Conservation (phyloP, 257 asterid genomes). For the Salvia miltiorrhiza region DNA sequence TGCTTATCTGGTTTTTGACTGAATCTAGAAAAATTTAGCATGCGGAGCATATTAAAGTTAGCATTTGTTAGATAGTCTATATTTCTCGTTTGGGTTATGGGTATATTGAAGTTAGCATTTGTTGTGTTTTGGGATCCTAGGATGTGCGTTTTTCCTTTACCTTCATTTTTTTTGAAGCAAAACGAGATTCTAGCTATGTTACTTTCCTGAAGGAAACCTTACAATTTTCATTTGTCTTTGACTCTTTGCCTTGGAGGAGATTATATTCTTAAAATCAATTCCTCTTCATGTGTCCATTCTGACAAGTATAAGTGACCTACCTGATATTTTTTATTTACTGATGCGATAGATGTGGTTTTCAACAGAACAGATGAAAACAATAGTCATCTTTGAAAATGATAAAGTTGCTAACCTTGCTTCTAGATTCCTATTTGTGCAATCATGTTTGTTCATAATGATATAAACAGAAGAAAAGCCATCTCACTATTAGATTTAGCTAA, state of each 20-base stretch:
- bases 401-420: not conserved
- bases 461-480: not conserved
- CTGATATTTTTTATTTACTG: not conserved
- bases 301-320: not conserved
- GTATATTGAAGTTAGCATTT: not conserved
- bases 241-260: conserved; percentile 4
- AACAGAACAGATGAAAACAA: not conserved
- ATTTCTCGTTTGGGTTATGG: not conserved
- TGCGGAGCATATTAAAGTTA: not conserved
- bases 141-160: not conserved
- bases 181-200: not conserved
- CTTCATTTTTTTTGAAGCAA: not conserved
- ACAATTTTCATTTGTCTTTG: not conserved
- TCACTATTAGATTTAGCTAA: not conserved
- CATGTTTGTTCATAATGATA: not conserved
- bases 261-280: not conserved
- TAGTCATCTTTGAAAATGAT: not conserved
- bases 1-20: not conserved
- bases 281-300: not conserved
- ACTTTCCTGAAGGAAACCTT: not conserved
- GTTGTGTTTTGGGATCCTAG: conserved; percentile 10
- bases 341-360: not conserved
- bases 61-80: not conserved
- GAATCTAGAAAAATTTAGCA: conserved; percentile 1
- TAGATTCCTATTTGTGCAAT: conserved; percentile 1